A percentile compares a stretch with the other conserved stretches of the same genome.
Conservation (phyloP, 2,329 filamentous ascomycete species). For the Diaporthe sp. region DNA sequence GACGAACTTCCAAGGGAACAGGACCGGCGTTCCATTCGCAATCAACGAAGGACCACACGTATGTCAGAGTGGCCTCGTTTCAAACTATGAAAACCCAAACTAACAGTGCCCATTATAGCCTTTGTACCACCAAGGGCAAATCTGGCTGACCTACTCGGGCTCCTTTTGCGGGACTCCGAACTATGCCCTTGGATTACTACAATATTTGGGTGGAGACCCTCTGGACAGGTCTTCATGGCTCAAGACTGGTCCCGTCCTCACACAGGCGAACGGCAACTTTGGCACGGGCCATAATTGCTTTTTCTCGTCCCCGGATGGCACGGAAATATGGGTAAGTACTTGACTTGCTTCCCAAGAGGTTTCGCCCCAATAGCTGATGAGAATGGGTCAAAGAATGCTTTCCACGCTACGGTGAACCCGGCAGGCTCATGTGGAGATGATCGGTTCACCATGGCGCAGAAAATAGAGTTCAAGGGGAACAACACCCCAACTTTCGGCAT, state of each 20-base stretch:
- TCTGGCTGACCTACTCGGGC: constrained; percentile 40
- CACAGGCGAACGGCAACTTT: constrained; percentile 39
- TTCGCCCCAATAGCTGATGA: not conserved
- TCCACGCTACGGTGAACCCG: constrained; percentile 4
- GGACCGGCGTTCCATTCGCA: not conserved
- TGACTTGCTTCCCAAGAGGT: not conserved
- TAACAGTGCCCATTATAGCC: constrained; percentile 29
- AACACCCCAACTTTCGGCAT: constrained; percentile 14
- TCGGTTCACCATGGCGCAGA: constrained; percentile 9
- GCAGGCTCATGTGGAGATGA: constrained; percentile 1
- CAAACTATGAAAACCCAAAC: not conserved
- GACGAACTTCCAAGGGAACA: constrained; percentile 14
- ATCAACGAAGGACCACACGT: constrained; percentile 25
- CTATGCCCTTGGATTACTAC: constrained; percentile 38
- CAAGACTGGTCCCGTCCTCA: constrained; percentile 38
- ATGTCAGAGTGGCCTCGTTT: not conserved
- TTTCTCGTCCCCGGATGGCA: constrained; percentile 31
- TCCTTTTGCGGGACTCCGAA: constrained; percentile 39
- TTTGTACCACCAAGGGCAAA: constrained; percentile 36
- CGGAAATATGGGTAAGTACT: constrained; percentile 30
- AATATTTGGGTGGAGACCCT: constrained; percentile 36
- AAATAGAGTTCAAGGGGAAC: constrained; percentile 11
- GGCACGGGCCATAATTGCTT: constrained; percentile 40
- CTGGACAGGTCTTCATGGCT: constrained; percentile 33
- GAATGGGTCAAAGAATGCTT: not conserved